Conservation (phyloP, 1,284 basidiomycete species). For the Irpex sp. region DNA sequence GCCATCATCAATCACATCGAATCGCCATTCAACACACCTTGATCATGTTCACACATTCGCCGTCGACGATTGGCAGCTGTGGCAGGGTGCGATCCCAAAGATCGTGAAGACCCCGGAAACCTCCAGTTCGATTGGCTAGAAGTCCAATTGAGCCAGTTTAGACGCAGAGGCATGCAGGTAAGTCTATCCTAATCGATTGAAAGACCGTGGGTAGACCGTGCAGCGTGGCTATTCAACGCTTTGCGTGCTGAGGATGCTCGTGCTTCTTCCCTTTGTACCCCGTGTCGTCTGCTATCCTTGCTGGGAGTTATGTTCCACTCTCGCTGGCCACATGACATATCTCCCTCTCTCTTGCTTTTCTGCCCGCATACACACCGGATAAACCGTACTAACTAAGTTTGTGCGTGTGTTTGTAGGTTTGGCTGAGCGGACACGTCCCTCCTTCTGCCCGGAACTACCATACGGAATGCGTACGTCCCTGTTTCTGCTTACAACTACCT, state of each 20-base stretch:
- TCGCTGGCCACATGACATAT: not conserved
- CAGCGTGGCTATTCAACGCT: constrained; percentile 9
- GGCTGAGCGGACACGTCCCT: constrained; percentile 63
- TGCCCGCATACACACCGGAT: not conserved
- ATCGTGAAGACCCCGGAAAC: constrained; percentile 72
- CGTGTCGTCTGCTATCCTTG: constrained; percentile 7
- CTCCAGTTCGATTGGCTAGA: constrained; percentile 89
- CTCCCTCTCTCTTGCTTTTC: constrained; percentile 7
- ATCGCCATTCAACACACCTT: not conserved
- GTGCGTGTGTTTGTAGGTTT: constrained; percentile 22
- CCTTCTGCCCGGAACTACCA: constrained; percentile 81
- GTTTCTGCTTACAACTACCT: not conserved
- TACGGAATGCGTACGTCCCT: constrained; percentile 68
- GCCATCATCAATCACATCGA: not conserved
- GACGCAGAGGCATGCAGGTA: constrained; percentile 76
- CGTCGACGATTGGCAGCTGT: constrained; percentile 34
- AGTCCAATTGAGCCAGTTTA: constrained; percentile 72
- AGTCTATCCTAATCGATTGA: not conserved
- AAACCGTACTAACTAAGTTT: not conserved
- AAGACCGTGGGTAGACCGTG: constrained; percentile 7
- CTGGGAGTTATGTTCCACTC: not conserved
- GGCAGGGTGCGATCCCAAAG: constrained; percentile 59
- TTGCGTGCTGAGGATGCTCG: not conserved
- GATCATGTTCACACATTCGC: not conserved
- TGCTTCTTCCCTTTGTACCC: constrained; percentile 27